Conservation (phyloP, 202 grass and related monocot genomes). For the Schoenoplectus tabernaemontani region DNA sequence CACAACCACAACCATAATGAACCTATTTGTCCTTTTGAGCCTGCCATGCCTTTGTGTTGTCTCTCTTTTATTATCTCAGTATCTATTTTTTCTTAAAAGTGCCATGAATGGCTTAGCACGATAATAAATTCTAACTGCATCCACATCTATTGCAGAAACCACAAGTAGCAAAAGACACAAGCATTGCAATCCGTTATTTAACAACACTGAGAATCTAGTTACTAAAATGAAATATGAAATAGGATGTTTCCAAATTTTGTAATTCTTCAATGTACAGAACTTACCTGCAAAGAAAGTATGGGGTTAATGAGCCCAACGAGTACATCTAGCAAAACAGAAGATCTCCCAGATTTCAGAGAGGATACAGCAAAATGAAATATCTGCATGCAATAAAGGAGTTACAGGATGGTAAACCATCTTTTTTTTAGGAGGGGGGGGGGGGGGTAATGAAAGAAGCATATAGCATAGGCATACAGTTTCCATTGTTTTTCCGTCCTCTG, state of each 20-base stretch:
- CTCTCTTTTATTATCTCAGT: background rate
- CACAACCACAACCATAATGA: background rate
- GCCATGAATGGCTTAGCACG: background rate
- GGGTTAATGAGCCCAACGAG: constrained; percentile 62
- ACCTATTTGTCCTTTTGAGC: background rate
- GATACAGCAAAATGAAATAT: constrained; percentile 90
- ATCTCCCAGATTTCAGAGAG: constrained; percentile 86
- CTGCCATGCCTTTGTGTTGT: background rate
- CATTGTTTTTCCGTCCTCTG: constrained; percentile 53
- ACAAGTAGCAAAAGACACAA: background rate
- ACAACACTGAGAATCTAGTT: background rate
- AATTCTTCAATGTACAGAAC: background rate
- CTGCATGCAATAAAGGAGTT: constrained; percentile 32
- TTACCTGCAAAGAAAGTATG: constrained; percentile 88
- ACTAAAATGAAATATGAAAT: background rate
- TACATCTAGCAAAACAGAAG: constrained; percentile 71
- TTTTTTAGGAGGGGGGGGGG: background rate
- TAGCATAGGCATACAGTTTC: constrained; percentile 54
- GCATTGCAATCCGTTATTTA: background rate
- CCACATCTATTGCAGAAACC: background rate
- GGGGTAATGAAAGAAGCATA: background rate
- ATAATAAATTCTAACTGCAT: background rate
- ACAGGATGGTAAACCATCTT: background rate
- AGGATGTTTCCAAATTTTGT: background rate
- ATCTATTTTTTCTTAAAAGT: background rate